These are phyloP conservation scores for Lentinula guzmanii DNA, from an alignment of 768 basidiomycete species.

Conservation along the genomic window DNA sequence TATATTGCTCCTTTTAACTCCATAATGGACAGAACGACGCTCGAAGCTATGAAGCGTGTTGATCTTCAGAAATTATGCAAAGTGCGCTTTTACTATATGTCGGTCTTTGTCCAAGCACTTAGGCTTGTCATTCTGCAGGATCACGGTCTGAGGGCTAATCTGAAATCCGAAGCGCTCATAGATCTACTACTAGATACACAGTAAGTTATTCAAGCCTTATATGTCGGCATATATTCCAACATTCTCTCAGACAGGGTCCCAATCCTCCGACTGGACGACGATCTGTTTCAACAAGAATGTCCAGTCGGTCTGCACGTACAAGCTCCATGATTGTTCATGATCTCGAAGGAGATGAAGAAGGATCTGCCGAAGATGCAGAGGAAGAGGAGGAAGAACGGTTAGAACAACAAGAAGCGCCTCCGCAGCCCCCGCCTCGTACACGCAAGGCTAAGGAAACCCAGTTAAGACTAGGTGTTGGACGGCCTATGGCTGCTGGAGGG, in stretches of 20 bases:
- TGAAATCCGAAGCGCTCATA: slow-evolving; percentile 76
- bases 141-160: slow-evolving; percentile 75
- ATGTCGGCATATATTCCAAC: neutral
- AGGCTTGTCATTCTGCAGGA: slow-evolving; percentile 37
- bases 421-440: slow-evolving; percentile 33
- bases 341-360: slow-evolving; percentile 40
- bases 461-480: slow-evolving; percentile 63
- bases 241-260: slow-evolving; percentile 13
- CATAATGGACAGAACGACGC: slow-evolving; percentile 32
- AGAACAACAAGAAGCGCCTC: slow-evolving; percentile 16
- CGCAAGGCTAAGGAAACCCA: slow-evolving; percentile 73
- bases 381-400: slow-evolving; percentile 15
- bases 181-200: slow-evolving; percentile 61
- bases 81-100: slow-evolving; percentile 25
- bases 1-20: slow-evolving; percentile 26
- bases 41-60: slow-evolving; percentile 40
- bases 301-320: slow-evolving; percentile 30
- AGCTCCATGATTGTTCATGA: slow-evolving; percentile 45
- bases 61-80: slow-evolving; percentile 68
- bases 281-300: slow-evolving; percentile 26
- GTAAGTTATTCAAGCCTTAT: slow-evolving; percentile 21
- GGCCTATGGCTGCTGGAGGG: slow-evolving; percentile 62
- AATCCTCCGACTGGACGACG: slow-evolving; percentile 23
- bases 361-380: slow-evolving; percentile 16
- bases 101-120: slow-evolving; percentile 9